phyloP scores from a whole-genome alignment of 768 basidiomycete species.

The Trametes punicea region DNA sequence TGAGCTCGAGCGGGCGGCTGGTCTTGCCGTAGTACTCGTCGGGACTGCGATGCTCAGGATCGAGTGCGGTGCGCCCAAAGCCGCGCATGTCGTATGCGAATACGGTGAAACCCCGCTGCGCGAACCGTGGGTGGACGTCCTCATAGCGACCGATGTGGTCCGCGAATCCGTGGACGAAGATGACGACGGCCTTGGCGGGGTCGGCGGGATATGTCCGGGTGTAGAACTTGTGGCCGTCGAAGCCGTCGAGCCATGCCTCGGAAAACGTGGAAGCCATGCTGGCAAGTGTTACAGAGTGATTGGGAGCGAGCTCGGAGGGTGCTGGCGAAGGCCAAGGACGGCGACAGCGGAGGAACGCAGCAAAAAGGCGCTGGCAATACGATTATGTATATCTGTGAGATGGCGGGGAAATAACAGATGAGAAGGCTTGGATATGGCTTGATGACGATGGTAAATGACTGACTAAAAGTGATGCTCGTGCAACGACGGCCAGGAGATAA shows the following conservation, averaged over 20 bases:
- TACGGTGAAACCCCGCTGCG: conserved; percentile 51
- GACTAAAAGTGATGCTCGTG: no score
- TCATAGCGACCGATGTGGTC: conserved; percentile 70
- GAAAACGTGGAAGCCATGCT: conserved; percentile 23
- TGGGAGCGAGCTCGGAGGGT: no score
- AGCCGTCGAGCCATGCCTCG: conserved; percentile 58
- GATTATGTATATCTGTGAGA: no score
- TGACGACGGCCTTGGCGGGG: conserved; percentile 46
- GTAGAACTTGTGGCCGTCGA: conserved; percentile 55
- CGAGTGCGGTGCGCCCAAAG: conserved; percentile 67
- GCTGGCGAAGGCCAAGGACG: no score
- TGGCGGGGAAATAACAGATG: no score
- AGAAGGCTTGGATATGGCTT: no score
- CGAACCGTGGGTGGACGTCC: conserved; percentile 52
- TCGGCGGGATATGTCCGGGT: conserved; percentile 56
- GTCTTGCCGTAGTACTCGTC: conserved; percentile 60
- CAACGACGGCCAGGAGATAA: no score
- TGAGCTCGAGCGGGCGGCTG: conserved; percentile 52
- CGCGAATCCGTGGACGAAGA: conserved; percentile 75
- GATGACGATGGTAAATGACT: no score
- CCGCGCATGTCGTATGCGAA: conserved; percentile 77
- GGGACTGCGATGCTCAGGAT: conserved; percentile 49
- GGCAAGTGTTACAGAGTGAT: no score
- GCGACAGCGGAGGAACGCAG: no score
- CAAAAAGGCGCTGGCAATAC: no score